Conservation (phyloP, 306 rosid genomes). For the Carpinus fangiana region DNA sequence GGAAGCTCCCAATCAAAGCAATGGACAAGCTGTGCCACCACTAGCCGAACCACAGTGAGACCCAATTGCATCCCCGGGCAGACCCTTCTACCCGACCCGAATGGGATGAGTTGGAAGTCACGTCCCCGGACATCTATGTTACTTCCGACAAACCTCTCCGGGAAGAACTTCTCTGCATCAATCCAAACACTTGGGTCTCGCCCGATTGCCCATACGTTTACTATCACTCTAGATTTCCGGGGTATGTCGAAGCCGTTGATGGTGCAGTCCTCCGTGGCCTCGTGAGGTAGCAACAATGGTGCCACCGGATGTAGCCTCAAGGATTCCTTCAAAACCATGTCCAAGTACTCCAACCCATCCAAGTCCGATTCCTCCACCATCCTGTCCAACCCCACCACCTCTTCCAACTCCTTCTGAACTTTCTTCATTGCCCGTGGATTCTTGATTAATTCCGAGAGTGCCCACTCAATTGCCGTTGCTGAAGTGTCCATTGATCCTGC, state of each 20-base stretch:
- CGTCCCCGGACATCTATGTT: constrained; percentile 28
- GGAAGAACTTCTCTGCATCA: constrained; percentile 32
- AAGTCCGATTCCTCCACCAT: constrained; percentile 61
- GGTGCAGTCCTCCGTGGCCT: constrained; percentile 46
- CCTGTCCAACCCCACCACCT: constrained; percentile 52
- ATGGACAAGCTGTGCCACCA: constrained; percentile 40
- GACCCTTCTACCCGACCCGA: constrained; percentile 40
- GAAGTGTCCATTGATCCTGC: constrained; percentile 50
- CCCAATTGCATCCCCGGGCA: constrained; percentile 40
- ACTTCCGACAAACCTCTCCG: constrained; percentile 30
- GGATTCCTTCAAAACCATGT: constrained; percentile 58
- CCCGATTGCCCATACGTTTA: constrained; percentile 34
- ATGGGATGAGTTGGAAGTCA: constrained; percentile 39
- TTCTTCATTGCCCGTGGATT: constrained; percentile 59
- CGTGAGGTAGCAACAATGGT: constrained; percentile 56
- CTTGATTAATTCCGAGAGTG: constrained; percentile 49
- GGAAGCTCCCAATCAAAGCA: constrained; percentile 48
- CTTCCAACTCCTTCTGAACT: constrained; percentile 50
- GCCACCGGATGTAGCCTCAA: constrained; percentile 60
- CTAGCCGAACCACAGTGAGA: constrained; percentile 14
- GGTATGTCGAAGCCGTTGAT: constrained; percentile 54
- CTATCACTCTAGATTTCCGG: constrained; percentile 23
- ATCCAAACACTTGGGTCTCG: constrained; percentile 29
- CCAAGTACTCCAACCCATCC: constrained; percentile 38
- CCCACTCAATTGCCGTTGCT: constrained; percentile 57